Evolutionary conservation across 371 early-diverging fungal genomes (phyloP), one percentile per base, ranked within the genome.

Genomic region (Rhizopus sp.): DNA sequence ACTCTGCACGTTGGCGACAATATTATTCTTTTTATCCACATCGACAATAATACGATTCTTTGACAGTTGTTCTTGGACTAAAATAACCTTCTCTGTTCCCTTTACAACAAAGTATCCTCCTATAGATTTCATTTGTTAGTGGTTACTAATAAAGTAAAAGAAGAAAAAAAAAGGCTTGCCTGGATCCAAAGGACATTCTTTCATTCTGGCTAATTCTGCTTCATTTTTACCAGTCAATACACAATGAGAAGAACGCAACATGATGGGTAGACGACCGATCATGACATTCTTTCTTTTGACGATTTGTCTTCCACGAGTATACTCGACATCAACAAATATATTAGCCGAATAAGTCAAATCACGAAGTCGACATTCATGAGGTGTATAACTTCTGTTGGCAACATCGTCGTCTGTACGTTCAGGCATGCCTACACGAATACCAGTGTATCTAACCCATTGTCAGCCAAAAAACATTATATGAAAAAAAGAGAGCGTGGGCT

Each of bases 1-100:
- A 78, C 94, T 93, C 38, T 77, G 77, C 4, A 80, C 80, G 46
- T 75, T 75, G 9, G 80, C 80, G 46, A 77, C 62, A 35, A 97
- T 88, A 32, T 82, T 75, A 0, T 96, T 96, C 67, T 89, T 92
- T 34, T 88, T 78, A 63, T 99, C 99, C 0, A 82, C 80, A 58
- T 99, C 99, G 16, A 99, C 93, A 71, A 99, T 94, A 59, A 99
- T 99, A 80, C 99, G 90, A 82, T 99, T 99, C 78, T 99, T 99
- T n/a, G 96, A 94, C 72, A 99, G 83, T 66, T 99, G 99, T 81
- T 99, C 99, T 77, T 99, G 99, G 30, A 99, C 98, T 55, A 99
- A 71, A 81, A 99, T 96, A 5, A 99, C 99, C 76, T 99, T 97
- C 75, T 99, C 99, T 0, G 94, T 91, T 31, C 99, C 99, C 49